Evolutionary conservation across 805 yeast genomes (phyloP), one percentile per base, ranked within the genome.

Genomic region (Blastobotrys chiropterorum): DNA sequence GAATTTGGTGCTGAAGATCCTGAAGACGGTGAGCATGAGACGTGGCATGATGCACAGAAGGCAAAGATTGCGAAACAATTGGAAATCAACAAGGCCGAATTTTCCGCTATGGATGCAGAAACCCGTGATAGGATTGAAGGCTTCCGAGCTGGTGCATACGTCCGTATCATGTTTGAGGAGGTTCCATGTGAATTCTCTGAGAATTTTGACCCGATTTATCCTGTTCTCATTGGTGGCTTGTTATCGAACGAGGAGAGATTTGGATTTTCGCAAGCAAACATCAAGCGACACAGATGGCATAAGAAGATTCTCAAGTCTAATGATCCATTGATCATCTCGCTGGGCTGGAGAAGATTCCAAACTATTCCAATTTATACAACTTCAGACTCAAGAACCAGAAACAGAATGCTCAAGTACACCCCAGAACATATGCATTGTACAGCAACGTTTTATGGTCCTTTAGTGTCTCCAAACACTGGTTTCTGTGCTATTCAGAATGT

Each of bases 281-380:
- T 94, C 55, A 90, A 97, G 81, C 83, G 97, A 70, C 99, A 94
- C 67, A 83, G 99, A 74, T 94, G 99, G 99, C 97, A 94, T 71
- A 92, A 90, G 66, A 90, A 90, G 77, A 88, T 95, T 53, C 75
- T 94, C 62, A 94, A 94, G 69, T 81, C 97, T 7, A 95, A 89
- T 65, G 99, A 94, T 71, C 99, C 99, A 1, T 75, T 95, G 58
- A 89, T 94, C 50, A 67, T 94, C 47, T 92, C 98, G 0, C 72
- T 94, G 43, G 99, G 99, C 39, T 94, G 99, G 99, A 82, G 99
- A 73, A 78, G 99, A 68, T 95, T 94, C 73, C 99, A 94, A 70
- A 90, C 99, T 0, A 72, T 92, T 51, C 99, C 99, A 6, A 78
- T 94, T 21, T 94, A 90, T 67, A 90, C 99, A 2, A 94, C 99